Conservation (phyloP, 176 grass and related monocot species). For the Canna indica region DNA sequence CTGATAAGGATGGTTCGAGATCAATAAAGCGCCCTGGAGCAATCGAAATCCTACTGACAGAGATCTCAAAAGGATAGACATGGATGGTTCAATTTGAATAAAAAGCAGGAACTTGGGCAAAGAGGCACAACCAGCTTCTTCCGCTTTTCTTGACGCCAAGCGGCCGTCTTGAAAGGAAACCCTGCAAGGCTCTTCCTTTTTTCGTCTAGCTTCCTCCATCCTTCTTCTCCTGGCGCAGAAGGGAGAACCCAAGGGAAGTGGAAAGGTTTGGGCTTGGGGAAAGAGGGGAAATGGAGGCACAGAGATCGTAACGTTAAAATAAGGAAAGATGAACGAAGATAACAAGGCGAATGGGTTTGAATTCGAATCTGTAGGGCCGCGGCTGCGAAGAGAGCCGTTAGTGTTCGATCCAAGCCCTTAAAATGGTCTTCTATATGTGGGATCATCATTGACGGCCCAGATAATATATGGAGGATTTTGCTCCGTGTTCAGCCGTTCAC, state of each 20-base stretch:
- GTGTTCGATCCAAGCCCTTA: not conserved
- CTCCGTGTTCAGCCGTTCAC: too few relatives aligned
- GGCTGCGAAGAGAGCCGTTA: not conserved
- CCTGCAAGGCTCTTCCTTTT: conserved; percentile 32
- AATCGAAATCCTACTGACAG: not conserved
- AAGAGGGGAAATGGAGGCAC: not conserved
- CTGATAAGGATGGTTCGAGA: not conserved
- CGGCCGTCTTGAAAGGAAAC: conserved; percentile 65
- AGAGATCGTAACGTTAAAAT: not conserved
- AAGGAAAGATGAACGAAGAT: not conserved
- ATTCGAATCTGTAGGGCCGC: not conserved
- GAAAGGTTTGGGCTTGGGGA: not conserved
- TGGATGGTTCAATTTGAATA: too few relatives aligned
- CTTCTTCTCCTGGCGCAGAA: conserved; percentile 1
- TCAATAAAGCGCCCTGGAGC: not conserved
- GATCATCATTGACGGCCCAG: not conserved
- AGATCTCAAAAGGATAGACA: too few relatives aligned
- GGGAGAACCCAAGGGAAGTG: not conserved
- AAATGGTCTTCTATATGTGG: not conserved
- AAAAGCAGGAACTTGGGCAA: not conserved
- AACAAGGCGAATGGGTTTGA: not conserved
- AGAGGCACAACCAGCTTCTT: conserved; percentile 61
- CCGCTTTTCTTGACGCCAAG: conserved; percentile 50
- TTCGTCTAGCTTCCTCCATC: not conserved
- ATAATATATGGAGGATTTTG: not conserved